Evolutionary conservation across 1,284 basidiomycete genomes (phyloP), one percentile per base, ranked within the genome.

Genomic region (Termitomyces sp.): DNA sequence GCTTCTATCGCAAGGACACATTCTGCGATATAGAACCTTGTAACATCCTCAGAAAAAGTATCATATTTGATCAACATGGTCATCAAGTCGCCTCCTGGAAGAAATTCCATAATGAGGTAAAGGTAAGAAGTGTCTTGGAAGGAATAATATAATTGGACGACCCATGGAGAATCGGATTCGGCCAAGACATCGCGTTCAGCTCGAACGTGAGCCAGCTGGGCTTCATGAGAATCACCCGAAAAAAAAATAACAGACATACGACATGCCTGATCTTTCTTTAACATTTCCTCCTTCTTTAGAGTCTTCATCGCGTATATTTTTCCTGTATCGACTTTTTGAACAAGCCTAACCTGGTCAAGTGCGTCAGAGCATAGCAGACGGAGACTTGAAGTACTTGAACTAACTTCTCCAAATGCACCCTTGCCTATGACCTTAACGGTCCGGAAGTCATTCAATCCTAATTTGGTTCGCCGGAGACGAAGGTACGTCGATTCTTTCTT

Each of bases 221-320:
- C 42, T 77, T 58, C 81, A 77, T 38, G 77, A 78, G 52, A 78
- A 78, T 4, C 78, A 52, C 56, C 40, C 5, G 9, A 53, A 43
- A 26, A 40, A 42, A 24, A 42, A 33, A 53, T n/a, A 33, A 45
- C 12, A 21, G 50, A 50, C 15, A 34, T 28, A 17, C 26, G 51
- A 12, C 68, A 47, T 58, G 90, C 93, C 79, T 98, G 94, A 67
- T 99, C 96, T 72, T 98, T 98, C 72, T 98, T 98, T 73, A 99
- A 86, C 96, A 99, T 99, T 70, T 98, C 96, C 58, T 91, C 90
- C 77, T 99, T 99, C 70, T 91, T 88, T 67, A 99, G 75, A 31
- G 94, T 94, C 76, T 99, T 99, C 96, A 99, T 98, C 26, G 96
- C 96, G 69, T 98, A 99, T 58, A 99, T 98, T 75, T 96, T 98